Percentiles rank a stretch among this genome's conserved stretches.
These are phyloP conservation scores for Coffea canephora DNA, from an alignment of 257 asterid genomes.

Conservation along the genomic window DNA sequence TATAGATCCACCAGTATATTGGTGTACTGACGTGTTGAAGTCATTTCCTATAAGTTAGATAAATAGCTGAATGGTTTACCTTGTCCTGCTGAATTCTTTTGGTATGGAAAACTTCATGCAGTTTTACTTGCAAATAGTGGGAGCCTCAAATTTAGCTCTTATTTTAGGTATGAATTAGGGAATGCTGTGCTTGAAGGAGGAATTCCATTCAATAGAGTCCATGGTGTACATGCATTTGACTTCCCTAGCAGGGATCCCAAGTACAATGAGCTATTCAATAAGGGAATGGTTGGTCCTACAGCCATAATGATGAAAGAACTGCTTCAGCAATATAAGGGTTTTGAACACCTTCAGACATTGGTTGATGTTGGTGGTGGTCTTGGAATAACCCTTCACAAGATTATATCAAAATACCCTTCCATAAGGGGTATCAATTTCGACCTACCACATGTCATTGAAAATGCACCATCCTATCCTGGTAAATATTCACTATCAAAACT, in stretches of 20 bases:
- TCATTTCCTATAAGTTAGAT: not conserved
- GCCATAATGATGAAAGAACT: slow-evolving; percentile 10
- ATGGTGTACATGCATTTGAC: slow-evolving; percentile 25
- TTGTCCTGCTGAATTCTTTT: not conserved
- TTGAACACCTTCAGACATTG: slow-evolving; percentile 2
- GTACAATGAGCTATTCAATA: slow-evolving; percentile 14
- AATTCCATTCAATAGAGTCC: slow-evolving; percentile 20
- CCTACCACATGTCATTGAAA: slow-evolving; percentile 6
- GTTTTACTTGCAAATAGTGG: not conserved
- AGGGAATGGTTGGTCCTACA: slow-evolving; percentile 2
- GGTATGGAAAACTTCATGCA: not conserved
- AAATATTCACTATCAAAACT: not conserved
- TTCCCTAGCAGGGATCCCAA: slow-evolving; percentile 17
- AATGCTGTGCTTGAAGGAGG: slow-evolving; percentile 21
- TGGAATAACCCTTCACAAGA: slow-evolving; percentile 14
- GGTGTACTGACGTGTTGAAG: too few species aligned
- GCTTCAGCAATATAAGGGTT: slow-evolving; percentile 11
- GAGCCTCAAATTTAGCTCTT: not conserved
- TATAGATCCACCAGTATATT: too few species aligned
- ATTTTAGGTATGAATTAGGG: slow-evolving; percentile 16
- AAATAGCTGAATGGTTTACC: not conserved
- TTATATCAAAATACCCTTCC: slow-evolving; percentile 12
- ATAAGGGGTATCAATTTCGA: slow-evolving; percentile 14
- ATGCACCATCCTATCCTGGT: slow-evolving; percentile 18
- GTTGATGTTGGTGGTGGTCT: slow-evolving; percentile 20